Conservation (phyloP, 306 rosid genomes). For the Quercus glauca region DNA sequence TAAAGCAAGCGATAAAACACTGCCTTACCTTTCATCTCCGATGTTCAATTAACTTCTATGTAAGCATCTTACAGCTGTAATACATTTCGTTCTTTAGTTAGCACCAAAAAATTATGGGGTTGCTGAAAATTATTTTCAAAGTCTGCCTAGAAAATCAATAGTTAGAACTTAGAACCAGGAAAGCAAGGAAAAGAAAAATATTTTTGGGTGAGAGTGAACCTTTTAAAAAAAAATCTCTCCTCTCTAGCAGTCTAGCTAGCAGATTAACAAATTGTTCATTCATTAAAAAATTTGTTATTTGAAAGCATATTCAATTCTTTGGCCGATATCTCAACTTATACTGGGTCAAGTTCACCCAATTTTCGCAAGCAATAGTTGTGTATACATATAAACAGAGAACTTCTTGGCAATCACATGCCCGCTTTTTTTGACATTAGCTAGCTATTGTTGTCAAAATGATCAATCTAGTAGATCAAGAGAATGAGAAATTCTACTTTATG, state of each 20-base stretch:
- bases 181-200: not conserved
- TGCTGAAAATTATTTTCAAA: slow-evolving; percentile 12
- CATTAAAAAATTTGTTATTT: not conserved
- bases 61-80: slow-evolving; percentile 17
- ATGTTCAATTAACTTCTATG: not conserved
- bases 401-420: not conserved
- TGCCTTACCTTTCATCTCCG: not conserved
- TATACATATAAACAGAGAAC: not conserved
- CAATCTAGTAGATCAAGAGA: not conserved
- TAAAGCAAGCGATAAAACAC: slow-evolving; percentile 3
- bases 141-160: slow-evolving; percentile 2
- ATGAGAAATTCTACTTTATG: no score
- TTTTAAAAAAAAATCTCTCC: not conserved
- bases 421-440: not conserved
- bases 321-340: slow-evolving; percentile 8
- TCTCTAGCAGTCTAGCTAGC: not conserved
- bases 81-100: not conserved
- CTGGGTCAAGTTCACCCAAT: not conserved
- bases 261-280: not conserved
- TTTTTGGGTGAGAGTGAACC: not conserved
- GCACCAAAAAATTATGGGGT: slow-evolving; percentile 20
- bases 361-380: not conserved
- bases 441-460: no score
- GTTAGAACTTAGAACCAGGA: not conserved
- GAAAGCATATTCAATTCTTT: slow-evolving; percentile 14